phyloP scores from a whole-genome alignment of 441 rosid genomes.

The Bocquillonia castaneifolia region DNA sequence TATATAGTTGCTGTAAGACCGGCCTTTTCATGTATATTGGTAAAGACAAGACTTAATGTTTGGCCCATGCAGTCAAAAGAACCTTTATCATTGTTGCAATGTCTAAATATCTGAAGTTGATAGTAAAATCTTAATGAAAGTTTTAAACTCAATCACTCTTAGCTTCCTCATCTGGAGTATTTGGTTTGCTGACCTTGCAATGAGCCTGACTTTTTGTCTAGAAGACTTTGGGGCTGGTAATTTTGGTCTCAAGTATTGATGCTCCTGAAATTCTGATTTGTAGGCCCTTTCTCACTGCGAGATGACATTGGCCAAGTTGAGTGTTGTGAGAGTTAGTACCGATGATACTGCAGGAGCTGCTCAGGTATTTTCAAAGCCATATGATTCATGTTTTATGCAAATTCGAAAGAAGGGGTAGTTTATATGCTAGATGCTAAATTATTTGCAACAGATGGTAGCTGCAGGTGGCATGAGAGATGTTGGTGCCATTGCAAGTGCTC shows the following conservation, averaged over 20 bases:
- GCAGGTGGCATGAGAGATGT: conserved; percentile 46
- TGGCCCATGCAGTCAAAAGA: neutral
- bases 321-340: conserved; percentile 48
- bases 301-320: conserved; percentile 56
- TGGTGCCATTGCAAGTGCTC: conserved; percentile 86
- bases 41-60: too few species aligned
- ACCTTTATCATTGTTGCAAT: neutral
- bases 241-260: conserved; percentile 8
- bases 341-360: conserved; percentile 93
- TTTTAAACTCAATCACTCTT: neutral
- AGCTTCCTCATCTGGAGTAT: neutral
- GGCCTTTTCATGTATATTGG: neutral
- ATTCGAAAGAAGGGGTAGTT: conserved; percentile 6
- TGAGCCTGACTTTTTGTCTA: neutral
- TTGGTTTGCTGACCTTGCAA: neutral
- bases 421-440: conserved; percentile 3
- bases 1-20: neutral
- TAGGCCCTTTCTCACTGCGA: conserved; percentile 89
- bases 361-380: conserved; percentile 41
- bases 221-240: neutral
- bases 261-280: conserved; percentile 17
- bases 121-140: neutral
- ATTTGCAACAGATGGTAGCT: conserved; percentile 49
- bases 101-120: neutral
- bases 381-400: conserved; percentile 9